Conservation (phyloP, 208 protist genomes). For the Trypanosomatidae sp. region DNA sequence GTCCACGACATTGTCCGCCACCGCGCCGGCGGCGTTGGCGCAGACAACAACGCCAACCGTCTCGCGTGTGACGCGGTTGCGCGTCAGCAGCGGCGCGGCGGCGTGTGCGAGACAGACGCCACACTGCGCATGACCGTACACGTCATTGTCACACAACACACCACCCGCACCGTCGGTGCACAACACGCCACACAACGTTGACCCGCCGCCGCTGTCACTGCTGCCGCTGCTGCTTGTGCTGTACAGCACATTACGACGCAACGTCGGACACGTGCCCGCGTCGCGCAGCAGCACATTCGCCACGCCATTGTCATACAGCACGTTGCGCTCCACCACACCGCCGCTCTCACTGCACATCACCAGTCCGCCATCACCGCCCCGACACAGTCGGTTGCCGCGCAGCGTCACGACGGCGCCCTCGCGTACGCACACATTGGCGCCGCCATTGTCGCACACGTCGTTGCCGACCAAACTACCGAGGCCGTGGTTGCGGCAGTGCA, state of each 20-base stretch:
- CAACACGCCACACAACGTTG: constrained; percentile 51
- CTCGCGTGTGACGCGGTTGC: constrained; percentile 46
- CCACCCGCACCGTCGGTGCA: constrained; percentile 22
- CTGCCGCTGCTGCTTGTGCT: no score
- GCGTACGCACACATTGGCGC: constrained; percentile 40
- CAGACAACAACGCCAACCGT: constrained; percentile 55
- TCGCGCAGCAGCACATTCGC: constrained; percentile 60
- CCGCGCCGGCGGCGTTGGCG: constrained; percentile 28
- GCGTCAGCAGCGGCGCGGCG: constrained; percentile 22
- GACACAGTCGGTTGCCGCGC: constrained; percentile 48
- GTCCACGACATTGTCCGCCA: constrained; percentile 47
- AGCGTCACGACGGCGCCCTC: constrained; percentile 54
- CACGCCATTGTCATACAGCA: constrained; percentile 38
- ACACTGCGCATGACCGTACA: constrained; percentile 51
- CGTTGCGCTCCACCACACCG: constrained; percentile 62
- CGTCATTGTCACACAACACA: constrained; percentile 34
- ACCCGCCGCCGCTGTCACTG: constrained; percentile 31
- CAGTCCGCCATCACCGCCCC: constrained; percentile 41
- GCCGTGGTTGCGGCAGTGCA: constrained; percentile 56
- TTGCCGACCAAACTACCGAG: constrained; percentile 63
- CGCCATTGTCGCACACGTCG: constrained; percentile 25
- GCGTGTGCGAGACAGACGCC: constrained; percentile 42
- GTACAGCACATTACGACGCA: constrained; percentile 35
- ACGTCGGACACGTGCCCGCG: constrained; percentile 28
- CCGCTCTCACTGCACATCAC: constrained; percentile 42